Evolutionary conservation across 352 stramenopile genomes (phyloP), one percentile per base, ranked within the genome.

Genomic region (Pythium brassicae): DNA sequence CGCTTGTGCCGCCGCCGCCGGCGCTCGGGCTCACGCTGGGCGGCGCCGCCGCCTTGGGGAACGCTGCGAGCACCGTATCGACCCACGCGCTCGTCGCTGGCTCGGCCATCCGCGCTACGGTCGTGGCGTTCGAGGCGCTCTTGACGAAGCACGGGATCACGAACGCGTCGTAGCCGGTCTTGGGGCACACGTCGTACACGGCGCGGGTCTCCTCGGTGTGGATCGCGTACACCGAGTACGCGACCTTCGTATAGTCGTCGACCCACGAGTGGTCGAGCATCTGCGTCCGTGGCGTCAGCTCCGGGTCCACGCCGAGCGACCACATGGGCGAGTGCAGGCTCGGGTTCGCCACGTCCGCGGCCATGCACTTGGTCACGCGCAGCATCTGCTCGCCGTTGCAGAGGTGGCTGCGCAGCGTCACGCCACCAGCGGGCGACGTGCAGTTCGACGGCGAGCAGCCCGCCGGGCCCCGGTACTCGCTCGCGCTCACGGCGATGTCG

Each of bases 301-400:
- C 26, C 14, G 37, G 25, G 42, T 48, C 20, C 15, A 19, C 60
- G 2, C 65, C 66, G 12, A 60, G 51, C 1, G 62, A 62, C 68
- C 68, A 76, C 62, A 72, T 70, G 6, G 57, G 43, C 35, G 65
- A 48, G 42, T 55, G 39, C 17, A 40, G 10, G 57, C 62, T 51
- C 32, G 14, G 19, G 35, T 50, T 49, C 4, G 10, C 7, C 7
- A 57, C 51, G 40, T 63, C 50, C n/a, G 61, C 55, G 14, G 62
- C 55, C 29, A 71, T 49, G 27, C 68, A 76, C 39, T 73, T 73
- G 40, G 54, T 59, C 0, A 20, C 48, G 15, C 25, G 60, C 6
- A 76, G 46, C 51, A 76, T 71, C 11, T 48, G 5, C 1, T 59
- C 63, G 6, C 62, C 65, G 10, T 29, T 57, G 40, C 68, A 76